Conservation (phyloP, 164 flowering plant species). For the Brasenia schreberi region DNA sequence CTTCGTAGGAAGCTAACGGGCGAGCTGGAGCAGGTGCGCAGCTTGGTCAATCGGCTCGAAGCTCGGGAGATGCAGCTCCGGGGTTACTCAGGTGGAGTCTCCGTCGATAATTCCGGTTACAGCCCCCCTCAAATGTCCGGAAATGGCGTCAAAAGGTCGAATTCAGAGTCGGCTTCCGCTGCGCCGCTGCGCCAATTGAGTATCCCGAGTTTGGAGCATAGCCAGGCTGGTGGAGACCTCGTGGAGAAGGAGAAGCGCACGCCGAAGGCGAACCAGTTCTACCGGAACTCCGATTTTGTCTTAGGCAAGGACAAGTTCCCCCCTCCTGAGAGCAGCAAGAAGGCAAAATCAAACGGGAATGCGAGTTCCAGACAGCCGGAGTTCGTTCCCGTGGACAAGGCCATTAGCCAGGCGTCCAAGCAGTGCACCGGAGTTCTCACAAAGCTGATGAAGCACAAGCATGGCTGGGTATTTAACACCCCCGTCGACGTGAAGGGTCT, state of each 20-base stretch:
- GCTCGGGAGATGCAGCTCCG: slow-evolving; percentile 23
- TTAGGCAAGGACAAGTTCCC: slow-evolving; percentile 74
- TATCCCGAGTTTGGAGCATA: slow-evolving; percentile 41
- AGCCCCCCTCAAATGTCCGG: slow-evolving; percentile 17
- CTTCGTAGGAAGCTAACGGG: slow-evolving; percentile 43
- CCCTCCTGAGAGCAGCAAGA: slow-evolving; percentile 61
- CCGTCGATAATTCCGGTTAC: slow-evolving; percentile 10
- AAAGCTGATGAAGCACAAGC: slow-evolving; percentile 64
- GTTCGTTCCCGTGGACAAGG: slow-evolving; percentile 15
- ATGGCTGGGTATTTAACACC: slow-evolving; percentile 66
- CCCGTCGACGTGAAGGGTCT: slow-evolving; percentile 63
- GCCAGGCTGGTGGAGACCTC: slow-evolving; percentile 26
- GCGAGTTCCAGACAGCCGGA: slow-evolving; percentile 3
- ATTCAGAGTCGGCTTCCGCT: slow-evolving; percentile 31
- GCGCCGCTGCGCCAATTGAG: slow-evolving; percentile 40
- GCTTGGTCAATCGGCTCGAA: slow-evolving; percentile 53
- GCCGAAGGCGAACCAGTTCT: slow-evolving; percentile 72
- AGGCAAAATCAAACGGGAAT: slow-evolving; percentile 33
- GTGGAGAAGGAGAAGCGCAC: slow-evolving; percentile 82
- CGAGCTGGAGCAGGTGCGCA: slow-evolving; percentile 60
- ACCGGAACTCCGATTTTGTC: slow-evolving; percentile 63
- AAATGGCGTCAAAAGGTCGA: slow-evolving; percentile 21
- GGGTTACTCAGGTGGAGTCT: slow-evolving; percentile 1
- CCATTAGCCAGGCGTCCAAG: slow-evolving; percentile 21
- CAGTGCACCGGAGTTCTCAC: slow-evolving; percentile 34